Conservation (phyloP, 305 asterid species). For the Rubia peregrina region DNA sequence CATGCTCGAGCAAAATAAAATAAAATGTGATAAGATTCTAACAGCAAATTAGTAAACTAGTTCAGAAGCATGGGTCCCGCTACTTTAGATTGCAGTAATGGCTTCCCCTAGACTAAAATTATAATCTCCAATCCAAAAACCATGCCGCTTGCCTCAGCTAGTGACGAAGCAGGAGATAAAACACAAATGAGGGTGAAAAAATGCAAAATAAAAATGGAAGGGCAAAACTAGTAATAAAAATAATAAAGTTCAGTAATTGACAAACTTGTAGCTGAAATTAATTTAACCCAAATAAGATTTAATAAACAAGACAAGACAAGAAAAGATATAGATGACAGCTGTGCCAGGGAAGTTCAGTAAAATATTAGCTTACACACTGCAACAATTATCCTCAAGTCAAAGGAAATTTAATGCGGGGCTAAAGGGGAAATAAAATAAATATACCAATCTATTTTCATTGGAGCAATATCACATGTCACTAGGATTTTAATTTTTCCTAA, state of each 20-base stretch:
- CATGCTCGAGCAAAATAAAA: background rate
- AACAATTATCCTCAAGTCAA: background rate
- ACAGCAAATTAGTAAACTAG: background rate
- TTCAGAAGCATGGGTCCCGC: background rate
- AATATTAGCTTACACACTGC: background rate
- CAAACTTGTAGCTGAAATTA: background rate
- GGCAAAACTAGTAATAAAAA: background rate
- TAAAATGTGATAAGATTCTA: background rate
- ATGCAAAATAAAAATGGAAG: background rate
- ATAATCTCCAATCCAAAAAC: background rate
- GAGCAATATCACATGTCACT: background rate
- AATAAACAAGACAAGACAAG: background rate
- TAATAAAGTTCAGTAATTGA: background rate
- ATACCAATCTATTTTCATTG: background rate
- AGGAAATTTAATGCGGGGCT: constrained; percentile 1
- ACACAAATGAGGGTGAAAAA: background rate
- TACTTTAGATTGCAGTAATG: background rate
- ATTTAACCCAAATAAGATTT: background rate
- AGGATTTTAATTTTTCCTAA: background rate
- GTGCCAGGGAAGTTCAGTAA: background rate
- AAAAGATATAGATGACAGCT: background rate
- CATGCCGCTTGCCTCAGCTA: background rate
- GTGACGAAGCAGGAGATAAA: background rate
- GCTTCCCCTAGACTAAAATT: background rate
- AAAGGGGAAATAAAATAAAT: constrained; percentile 1